Base-by-base conservation (phyloP, 805 yeast genomes). In the Novakomyces olei region DNA sequence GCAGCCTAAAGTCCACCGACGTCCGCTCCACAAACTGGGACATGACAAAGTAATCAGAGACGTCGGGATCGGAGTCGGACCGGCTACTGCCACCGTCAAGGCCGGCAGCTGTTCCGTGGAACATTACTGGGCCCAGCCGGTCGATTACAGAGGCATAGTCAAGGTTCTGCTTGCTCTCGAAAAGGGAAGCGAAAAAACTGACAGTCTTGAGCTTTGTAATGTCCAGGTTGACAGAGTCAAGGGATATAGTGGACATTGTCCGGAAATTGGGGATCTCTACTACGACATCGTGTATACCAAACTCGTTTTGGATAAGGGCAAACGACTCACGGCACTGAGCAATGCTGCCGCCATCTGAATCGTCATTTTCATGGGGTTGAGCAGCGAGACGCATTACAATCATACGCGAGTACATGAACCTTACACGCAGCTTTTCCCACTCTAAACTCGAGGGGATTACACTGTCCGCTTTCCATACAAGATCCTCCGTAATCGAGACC, bases 171-270 rank as follows among this genome's bases (percentile, higher is more conserved):
- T 52, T 46, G 6, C 45, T 41, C 20, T 46, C 47, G 25, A 69
- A 55, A 5, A 70, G 60, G 12, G 55, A 56, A 3, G 78, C 62
- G 42, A 77, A 76, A 8, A 70, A 61, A 0, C 73, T 55, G 28
- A 80, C 64, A 0, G 85, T 77, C 18, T 69, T 67, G 9, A 77
- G 58, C 32, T 79, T 77, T 2, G 83, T 72, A 14, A 71, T 54
- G 42, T 79, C 83, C 4, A 67, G 57, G 23, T 59, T 60, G 5
- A 78, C 59, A 4, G 65, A 57, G 1, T 57, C 52, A 1, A 49
- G 33, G 27, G 62, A 69, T 2, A 83, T 49, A 1, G 59, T 53
- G 2, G 79, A 72, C 10, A 83, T 66, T 35, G 61, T 54, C 1
- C 59, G 54, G 41, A 63, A 74, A 45, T 81, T 80, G 1, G 68